Base-by-base conservation (phyloP, 2,329 filamentous ascomycete species). In the Proliferodiscus dingleyae region DNA sequence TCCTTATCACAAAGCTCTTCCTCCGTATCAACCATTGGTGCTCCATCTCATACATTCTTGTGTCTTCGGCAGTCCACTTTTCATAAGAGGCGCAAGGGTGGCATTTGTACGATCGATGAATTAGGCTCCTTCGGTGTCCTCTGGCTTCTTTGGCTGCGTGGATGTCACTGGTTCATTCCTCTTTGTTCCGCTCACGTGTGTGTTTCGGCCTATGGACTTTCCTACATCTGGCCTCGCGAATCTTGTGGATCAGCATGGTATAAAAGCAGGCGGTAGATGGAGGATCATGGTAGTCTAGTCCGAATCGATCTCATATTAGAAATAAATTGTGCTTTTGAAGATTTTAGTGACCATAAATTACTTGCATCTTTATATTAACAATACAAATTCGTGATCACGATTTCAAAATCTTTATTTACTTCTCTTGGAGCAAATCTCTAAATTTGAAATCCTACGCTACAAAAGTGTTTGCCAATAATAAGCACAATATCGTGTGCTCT, bases 61-160 rank as follows among this genome's bases (percentile, higher is more conserved):
- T 62, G 56, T 61, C 59, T 62, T 63, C 54, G 56, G 51, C 55
- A 45, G 50, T 59, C 50, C 52, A 60, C 46, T 58, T 26, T 57
- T 54, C 52, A 62, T 57, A 50, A 61, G 62, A 61, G 62, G 61
- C 61, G 61, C 54, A 62, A 61, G 58, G 62, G 58, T 60, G 59
- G 58, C 60, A 55, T 56, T 56, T 64, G 60, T 63, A 64, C 57
- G 62, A 63, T 62, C 58, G 61, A 63, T 62, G 58, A 61, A 55
- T 59, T 50, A 56, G 50, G 56, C 54, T 55, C 43, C 51, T 53
- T 45, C 51, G 53, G 55, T 53, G 58, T 46, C 24, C 49, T 51
- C 50, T 55, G 53, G 58, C 51, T 60, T 56, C 50, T 56, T 43
- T 53, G 54, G 54, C 49, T 54, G 45, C 46, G 50, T 46, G 47